Conservation (phyloP, 257 asterid species). For the Penstemon davidsonii region DNA sequence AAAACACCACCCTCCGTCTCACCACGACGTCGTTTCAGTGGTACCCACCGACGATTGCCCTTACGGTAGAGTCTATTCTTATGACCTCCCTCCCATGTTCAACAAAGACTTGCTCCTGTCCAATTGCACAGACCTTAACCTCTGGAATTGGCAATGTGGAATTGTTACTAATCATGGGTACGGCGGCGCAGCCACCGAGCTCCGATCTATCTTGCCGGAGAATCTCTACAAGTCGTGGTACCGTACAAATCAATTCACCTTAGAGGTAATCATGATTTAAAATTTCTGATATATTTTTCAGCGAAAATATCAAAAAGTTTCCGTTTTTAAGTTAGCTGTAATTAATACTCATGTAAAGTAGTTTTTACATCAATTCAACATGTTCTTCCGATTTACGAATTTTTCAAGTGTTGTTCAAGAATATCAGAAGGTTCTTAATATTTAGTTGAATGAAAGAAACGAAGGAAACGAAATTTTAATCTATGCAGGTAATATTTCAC, state of each 20-base stretch:
- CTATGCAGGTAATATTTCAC: constrained; percentile 42
- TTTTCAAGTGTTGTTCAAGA: no score
- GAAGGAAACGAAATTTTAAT: no score
- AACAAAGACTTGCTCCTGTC: constrained; percentile 53
- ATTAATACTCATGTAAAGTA: no score
- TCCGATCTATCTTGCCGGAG: constrained; percentile 56
- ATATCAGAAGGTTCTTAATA: no score
- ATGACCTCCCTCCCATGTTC: constrained; percentile 64
- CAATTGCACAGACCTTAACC: constrained; percentile 69
- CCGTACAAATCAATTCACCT: constrained; percentile 76
- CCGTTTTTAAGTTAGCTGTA: no score
- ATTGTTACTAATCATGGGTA: constrained; percentile 70
- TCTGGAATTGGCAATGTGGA: constrained; percentile 94
- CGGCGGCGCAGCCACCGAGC: constrained; percentile 62
- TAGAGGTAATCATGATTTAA: constrained; percentile 36
- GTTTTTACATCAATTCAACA: no score
- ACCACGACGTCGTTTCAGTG: constrained; percentile 2
- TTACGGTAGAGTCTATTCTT: constrained; percentile 72
- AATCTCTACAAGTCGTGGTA: constrained; percentile 71
- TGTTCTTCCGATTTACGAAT: no score
- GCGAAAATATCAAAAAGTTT: no score
- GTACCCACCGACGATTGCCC: constrained; percentile 56
- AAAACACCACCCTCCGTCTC: constrained; percentile 26
- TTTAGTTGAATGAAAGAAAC: no score
- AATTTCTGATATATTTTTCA: no score